Conservation (phyloP, 2,329 filamentous ascomycete genomes). For the Anthostomella pinea region DNA sequence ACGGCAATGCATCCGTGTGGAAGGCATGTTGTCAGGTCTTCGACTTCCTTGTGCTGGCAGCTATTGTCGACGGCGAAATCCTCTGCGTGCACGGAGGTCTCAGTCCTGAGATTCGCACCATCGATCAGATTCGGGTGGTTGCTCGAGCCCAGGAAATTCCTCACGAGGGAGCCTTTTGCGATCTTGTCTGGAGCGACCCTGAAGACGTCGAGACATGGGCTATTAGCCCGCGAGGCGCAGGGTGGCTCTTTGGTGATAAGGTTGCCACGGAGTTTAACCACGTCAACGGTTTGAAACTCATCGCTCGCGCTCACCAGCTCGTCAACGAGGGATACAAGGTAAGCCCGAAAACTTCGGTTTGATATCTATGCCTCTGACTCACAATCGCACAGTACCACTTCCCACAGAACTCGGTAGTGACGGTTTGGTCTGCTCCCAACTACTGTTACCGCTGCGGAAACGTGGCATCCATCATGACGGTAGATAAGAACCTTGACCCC, state of each 20-base stretch:
- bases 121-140: conserved; percentile 98
- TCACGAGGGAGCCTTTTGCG: conserved; percentile 97
- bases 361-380: conserved; percentile 20
- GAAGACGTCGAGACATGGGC: conserved; percentile 97
- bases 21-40: conserved; percentile 99
- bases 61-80: conserved; percentile 97
- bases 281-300: conserved; percentile 93
- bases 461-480: conserved; percentile 92
- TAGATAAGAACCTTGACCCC: conserved; percentile 79
- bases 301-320: conserved; percentile 93
- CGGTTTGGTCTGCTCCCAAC: conserved; percentile 97
- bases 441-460: conserved; percentile 96
- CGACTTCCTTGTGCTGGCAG: conserved; percentile 92
- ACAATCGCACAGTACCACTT: conserved; percentile 72
- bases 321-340: conserved; percentile 99
- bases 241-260: conserved; percentile 96
- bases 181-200: conserved; percentile 96
- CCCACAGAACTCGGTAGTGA: conserved; percentile 90
- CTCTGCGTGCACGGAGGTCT: conserved; percentile 96
- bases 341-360: no score
- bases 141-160: conserved; percentile 97
- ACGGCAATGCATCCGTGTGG: conserved; percentile 99
- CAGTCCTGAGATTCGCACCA: conserved; percentile 88
- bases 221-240: conserved; percentile 89
- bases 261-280: conserved; percentile 97